Conservation (phyloP, 306 rosid species). For the Vigna unguiculata region DNA sequence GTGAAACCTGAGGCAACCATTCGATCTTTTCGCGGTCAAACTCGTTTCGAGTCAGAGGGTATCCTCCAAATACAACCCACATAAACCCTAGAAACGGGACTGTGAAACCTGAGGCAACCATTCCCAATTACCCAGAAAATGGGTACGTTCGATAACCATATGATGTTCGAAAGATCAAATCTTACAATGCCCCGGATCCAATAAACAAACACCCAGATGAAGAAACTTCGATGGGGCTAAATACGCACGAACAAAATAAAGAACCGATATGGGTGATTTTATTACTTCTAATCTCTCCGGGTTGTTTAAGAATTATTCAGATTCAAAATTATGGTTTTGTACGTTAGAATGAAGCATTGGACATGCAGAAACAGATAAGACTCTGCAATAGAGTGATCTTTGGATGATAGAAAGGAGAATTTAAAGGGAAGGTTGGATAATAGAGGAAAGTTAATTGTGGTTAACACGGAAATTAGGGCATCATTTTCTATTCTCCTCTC, state of each 20-base stretch:
- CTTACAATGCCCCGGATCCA: slow-evolving; percentile 18
- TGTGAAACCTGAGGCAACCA: slow-evolving; percentile 23
- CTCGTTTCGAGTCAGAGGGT: slow-evolving; percentile 27
- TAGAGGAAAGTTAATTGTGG: slow-evolving; percentile 2
- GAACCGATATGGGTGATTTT: neutral
- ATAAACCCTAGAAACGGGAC: slow-evolving; percentile 46
- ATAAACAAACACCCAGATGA: slow-evolving; percentile 20
- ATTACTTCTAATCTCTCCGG: neutral
- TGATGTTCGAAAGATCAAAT: slow-evolving; percentile 25
- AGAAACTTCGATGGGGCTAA: neutral
- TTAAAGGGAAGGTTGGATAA: neutral
- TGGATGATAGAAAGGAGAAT: neutral
- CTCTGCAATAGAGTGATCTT: neutral
- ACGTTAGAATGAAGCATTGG: neutral
- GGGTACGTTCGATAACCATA: slow-evolving; percentile 3
- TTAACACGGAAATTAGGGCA: slow-evolving; percentile 49
- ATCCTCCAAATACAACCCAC: slow-evolving; percentile 28
- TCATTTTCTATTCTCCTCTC: slow-evolving; percentile 41
- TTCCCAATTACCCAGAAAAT: neutral
- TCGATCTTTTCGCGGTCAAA: slow-evolving; percentile 30
- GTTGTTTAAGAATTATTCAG: neutral
- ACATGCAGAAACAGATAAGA: neutral
- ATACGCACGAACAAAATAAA: slow-evolving; percentile 39
- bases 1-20: slow-evolving; percentile 10
- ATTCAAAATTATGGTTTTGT: neutral